These are phyloP conservation scores for Sclerotinia trifoliorum DNA, from an alignment of 2,329 filamentous ascomycete genomes.

Conservation along the genomic window DNA sequence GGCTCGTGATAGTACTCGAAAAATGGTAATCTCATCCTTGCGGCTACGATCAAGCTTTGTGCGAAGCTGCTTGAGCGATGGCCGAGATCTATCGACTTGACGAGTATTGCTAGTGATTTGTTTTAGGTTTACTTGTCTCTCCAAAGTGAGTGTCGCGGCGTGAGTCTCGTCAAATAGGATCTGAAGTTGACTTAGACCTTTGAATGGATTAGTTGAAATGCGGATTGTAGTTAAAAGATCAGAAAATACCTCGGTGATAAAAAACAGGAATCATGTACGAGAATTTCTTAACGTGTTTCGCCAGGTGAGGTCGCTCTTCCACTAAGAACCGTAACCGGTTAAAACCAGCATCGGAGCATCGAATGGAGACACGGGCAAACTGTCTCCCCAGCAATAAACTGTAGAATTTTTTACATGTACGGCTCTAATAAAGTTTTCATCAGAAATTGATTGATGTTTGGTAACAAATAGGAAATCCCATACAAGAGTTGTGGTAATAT, in stretches of 20 bases:
- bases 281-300: constrained; percentile 56
- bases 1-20: constrained; percentile 29
- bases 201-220: not conserved
- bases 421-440: constrained; percentile 34
- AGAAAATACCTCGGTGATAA: constrained; percentile 49
- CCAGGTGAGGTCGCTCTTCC: constrained; percentile 47
- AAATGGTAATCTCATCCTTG: constrained; percentile 27
- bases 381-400: constrained; percentile 51
- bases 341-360: constrained; percentile 48
- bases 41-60: constrained; percentile 20
- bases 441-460: not conserved
- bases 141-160: constrained; percentile 5
- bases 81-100: constrained; percentile 22
- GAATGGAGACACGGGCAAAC: constrained; percentile 44
- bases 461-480: not conserved
- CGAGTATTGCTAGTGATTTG: constrained; percentile 6
- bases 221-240: not conserved
- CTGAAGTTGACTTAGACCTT: constrained; percentile 18
- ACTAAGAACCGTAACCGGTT: constrained; percentile 50
- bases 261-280: constrained; percentile 60
- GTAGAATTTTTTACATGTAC: constrained; percentile 50
- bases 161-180: constrained; percentile 23
- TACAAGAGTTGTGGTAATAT: constrained; percentile 46
- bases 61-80: constrained; percentile 25
- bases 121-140: constrained; percentile 22